Base-by-base conservation (phyloP, 73 alveolate species). In the Paramecium primaurelia region DNA sequence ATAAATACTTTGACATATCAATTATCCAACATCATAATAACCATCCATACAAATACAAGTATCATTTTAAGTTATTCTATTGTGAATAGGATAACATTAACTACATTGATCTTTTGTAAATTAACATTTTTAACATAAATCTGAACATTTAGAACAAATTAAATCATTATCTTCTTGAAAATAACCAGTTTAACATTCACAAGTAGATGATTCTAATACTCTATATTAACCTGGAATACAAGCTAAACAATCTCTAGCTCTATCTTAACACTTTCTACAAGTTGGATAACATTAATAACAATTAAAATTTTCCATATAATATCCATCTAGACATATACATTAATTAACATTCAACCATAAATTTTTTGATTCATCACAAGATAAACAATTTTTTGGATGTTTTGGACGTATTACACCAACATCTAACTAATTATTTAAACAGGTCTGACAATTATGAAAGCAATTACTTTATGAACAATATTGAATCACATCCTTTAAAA, bases 1-100 rank as follows among this genome's bases (percentile, higher is more conserved):
- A 73, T 64, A 25, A 64, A 64, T 64, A 64, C 84, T 32, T 64
- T 64, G 47, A 64, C 84, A 64, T 4, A 32, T 28, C 28, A 64
- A 64, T 64, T 28, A 10, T 28, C 84, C 84, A 64, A 32, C 18
- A 37, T 73, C 87, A 37, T 73, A 73, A 73, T 30, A 73, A 16
- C 87, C 87, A 37, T 34, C 34, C 59, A 73, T 36, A 73, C 87
- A 73, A 30, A 73, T 73, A 73, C 87, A 73, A 16, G 58, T 73
- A 38, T 73, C 64, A 18, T 73, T 73, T 8, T 1, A 16, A 9
- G 47, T 8, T 73, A 3, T 30, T 73, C 87, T 73, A 34, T 73
- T 10, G 2, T 73, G 47, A 14, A 40, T 7, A 11, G 59, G 34
- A n/a, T 73, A 37, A 40, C 87, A 73, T 73, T 58, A 37, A 9